Evolutionary conservation across 768 basidiomycete genomes (phyloP), one percentile per base, ranked within the genome.

Genomic region (Boletus bicolor): DNA sequence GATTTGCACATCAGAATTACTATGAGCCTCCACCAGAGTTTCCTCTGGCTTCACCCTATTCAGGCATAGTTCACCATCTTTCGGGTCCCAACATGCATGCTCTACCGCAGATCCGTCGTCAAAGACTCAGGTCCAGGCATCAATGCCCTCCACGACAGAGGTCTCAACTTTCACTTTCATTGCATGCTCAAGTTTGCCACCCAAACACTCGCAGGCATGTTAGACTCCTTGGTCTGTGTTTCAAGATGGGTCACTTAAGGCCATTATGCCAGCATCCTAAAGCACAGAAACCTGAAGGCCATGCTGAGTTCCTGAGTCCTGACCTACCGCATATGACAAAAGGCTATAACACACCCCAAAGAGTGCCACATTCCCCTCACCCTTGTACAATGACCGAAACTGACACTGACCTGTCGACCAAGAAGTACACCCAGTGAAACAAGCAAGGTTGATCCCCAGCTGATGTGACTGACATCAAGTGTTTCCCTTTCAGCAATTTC

Each of bases 1-100:
- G 87, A 90, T 90, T 90, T 91, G 89, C 89, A 90, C 85, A 85
- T 89, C 89, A 91, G 89, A 89, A 91, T 86, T 84, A 86, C 89
- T 90, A 87, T 85, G 84, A 87, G 85, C 88, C 86, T 89, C 87
- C 87, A 90, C 86, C 88, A 89, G 87, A 87, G 89, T 91, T 90
- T 90, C 87, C 89, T 87, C 87, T 90, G 88, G 87, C 88, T 89
- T 88, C 84, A 80, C 86, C 86, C 85, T 88, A n/a, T n/a, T n/a
- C n/a, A n/a, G n/a, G n/a, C n/a, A n/a, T n/a, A n/a, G n/a, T n/a
- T n/a, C n/a, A n/a, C n/a, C n/a, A n/a, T n/a, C n/a, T 85, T 83
- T 85, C 86, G 87, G 78, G 85, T 87, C 86, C 84, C 83, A 87
- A 83, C 86, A 85, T 84, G 78, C 81, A 82, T 82, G 85, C 86